Evolutionary conservation across 257 asterid genomes (phyloP).

Genomic region (Solanum rostratum): DNA sequence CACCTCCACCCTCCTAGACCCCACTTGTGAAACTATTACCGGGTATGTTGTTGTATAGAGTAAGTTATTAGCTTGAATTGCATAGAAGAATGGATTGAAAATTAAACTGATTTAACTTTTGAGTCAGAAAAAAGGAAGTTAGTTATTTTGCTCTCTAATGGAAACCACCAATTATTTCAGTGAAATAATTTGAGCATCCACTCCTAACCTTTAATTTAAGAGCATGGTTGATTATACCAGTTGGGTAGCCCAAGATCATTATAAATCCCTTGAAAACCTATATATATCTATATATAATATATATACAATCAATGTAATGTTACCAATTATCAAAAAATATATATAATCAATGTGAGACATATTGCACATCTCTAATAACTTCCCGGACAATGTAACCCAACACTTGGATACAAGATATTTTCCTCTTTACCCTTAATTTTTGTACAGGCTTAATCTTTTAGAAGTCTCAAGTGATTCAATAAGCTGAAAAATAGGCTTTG

Average conservation of each 20-base stretch:
- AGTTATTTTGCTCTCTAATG: neutral
- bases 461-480: neutral
- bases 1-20: too few relatives aligned
- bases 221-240: neutral
- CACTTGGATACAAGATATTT: neutral
- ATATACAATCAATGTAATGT: too few relatives aligned
- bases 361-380: neutral
- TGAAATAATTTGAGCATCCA: neutral
- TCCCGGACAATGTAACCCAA: neutral
- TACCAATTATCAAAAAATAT: too few relatives aligned
- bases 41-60: neutral
- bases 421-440: neutral
- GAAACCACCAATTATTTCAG: neutral
- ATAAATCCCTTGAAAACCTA: neutral
- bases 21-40: too few relatives aligned
- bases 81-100: neutral
- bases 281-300: too few relatives aligned
- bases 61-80: neutral
- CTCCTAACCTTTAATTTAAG: neutral
- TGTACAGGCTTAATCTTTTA: neutral
- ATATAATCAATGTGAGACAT: neutral
- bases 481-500: neutral
- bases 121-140: neutral
- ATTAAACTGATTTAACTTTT: neutral
- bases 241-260: neutral